These are phyloP conservation scores for Stephania cephalantha DNA, from an alignment of 164 flowering plant species.

Conservation along the genomic window DNA sequence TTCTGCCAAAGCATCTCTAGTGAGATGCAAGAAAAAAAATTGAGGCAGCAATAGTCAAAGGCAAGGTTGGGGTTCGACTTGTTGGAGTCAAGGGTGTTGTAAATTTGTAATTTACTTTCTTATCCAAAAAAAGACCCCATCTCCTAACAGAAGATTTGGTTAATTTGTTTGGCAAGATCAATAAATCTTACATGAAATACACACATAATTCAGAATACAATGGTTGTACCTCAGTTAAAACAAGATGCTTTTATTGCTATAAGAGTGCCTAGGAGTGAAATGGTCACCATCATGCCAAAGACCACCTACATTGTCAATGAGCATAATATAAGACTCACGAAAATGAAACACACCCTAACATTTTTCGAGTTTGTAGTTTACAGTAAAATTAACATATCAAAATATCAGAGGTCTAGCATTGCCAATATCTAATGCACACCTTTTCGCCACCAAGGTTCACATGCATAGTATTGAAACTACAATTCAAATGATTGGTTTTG, in stretches of 20 bases:
- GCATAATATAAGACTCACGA: neutral
- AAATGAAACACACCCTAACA: neutral
- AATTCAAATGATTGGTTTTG: neutral
- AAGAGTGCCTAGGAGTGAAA: conserved; percentile 10
- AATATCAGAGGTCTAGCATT: neutral
- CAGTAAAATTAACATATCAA: neutral
- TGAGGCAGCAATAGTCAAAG: no score
- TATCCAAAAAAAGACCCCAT: no score
- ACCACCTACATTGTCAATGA: conserved; percentile 5
- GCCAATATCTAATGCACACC: neutral
- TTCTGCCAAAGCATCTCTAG: neutral
- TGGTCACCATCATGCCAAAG: conserved; percentile 6
- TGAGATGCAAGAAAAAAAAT: neutral
- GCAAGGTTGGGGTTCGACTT: no score
- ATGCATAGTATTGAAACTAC: neutral
- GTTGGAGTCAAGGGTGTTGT: no score
- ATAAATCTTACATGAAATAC: neutral
- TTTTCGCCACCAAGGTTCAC: neutral
- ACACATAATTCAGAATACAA: neutral
- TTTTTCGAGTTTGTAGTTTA: neutral
- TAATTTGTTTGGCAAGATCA: neutral
- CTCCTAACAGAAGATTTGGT: neutral
- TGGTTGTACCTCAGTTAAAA: conserved; percentile 16
- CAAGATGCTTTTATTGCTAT: conserved; percentile 9
- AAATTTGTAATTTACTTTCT: no score